A percentile compares a stretch with the other conserved stretches of the same genome.
Conservation (phyloP, 306 rosid species). For the Begonia peltatifolia region DNA sequence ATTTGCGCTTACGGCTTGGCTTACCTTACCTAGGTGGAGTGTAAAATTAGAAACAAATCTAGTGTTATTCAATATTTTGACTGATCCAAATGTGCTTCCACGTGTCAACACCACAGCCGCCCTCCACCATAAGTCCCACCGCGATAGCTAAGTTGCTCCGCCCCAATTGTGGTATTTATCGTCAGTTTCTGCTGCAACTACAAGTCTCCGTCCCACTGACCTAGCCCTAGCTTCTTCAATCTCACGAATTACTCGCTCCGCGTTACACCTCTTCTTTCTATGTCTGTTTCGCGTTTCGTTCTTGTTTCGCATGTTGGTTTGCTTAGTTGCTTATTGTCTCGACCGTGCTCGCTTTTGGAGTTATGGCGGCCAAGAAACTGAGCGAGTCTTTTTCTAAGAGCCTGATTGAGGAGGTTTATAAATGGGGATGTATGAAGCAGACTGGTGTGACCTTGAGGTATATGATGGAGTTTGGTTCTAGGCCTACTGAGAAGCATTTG, state of each 20-base stretch:
- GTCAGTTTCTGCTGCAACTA: conserved; percentile 7
- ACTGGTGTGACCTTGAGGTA: conserved; percentile 72
- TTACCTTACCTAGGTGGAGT: too few species aligned
- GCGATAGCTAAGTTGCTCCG: too few species aligned
- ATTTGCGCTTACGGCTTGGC: too few species aligned
- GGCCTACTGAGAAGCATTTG: conserved; percentile 33
- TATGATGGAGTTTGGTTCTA: conserved; percentile 83
- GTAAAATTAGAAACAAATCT: too few species aligned
- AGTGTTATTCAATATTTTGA: too few species aligned
- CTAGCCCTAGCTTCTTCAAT: too few species aligned
- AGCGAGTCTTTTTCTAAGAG: conserved; percentile 45
- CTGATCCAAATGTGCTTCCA: too few species aligned
- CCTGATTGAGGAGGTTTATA: conserved; percentile 55
- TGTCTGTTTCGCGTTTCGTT: conserved; percentile 17
- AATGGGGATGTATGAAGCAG: conserved; percentile 74
- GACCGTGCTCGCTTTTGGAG: not conserved
- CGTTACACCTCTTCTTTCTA: conserved; percentile 2
- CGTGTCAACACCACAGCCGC: too few species aligned
- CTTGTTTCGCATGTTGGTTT: conserved; percentile 19
- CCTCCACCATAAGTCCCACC: too few species aligned
- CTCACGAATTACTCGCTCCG: too few species aligned
- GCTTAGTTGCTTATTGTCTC: not conserved
- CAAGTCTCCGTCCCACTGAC: too few species aligned
- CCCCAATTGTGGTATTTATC: too few species aligned
- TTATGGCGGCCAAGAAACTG: conserved; percentile 61